Conservation (phyloP, 2,329 filamentous ascomycete species). For the Cladosporium oxysporum region DNA sequence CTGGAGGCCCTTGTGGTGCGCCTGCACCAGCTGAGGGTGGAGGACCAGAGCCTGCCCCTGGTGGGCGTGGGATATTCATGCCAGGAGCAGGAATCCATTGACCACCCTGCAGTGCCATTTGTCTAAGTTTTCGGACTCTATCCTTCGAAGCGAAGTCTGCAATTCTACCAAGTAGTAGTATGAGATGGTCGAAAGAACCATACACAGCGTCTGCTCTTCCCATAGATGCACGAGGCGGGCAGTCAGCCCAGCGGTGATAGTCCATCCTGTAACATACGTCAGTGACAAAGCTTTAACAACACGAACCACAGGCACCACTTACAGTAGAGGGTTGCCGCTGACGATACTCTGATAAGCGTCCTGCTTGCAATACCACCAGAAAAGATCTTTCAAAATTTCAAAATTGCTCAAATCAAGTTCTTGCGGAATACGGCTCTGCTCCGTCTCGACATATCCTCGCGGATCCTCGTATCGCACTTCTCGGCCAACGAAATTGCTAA, state of each 20-base stretch:
- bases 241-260: slow-evolving; percentile 79
- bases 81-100: slow-evolving; percentile 56
- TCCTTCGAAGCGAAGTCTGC: slow-evolving; percentile 78
- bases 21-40: background rate
- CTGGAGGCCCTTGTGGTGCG: background rate
- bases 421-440: slow-evolving; percentile 33
- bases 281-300: background rate
- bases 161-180: slow-evolving; percentile 77
- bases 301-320: slow-evolving; percentile 45
- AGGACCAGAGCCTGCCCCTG: slow-evolving; percentile 28
- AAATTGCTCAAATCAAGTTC: slow-evolving; percentile 71
- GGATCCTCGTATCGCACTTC: slow-evolving; percentile 60
- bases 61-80: slow-evolving; percentile 47
- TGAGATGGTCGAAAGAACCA: slow-evolving; percentile 84
- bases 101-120: slow-evolving; percentile 60
- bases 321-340: slow-evolving; percentile 84
- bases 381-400: slow-evolving; percentile 80
- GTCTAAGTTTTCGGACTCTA: slow-evolving; percentile 72
- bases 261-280: slow-evolving; percentile 62
- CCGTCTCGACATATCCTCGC: slow-evolving; percentile 50
- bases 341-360: slow-evolving; percentile 89
- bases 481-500: slow-evolving; percentile 60
- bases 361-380: slow-evolving; percentile 96
- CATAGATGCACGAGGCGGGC: slow-evolving; percentile 78
- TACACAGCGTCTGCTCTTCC: slow-evolving; percentile 78